Percentiles rank a stretch among this genome's conserved stretches.
phyloP scores from a whole-genome alignment of 2,329 filamentous ascomycete genomes.

The Cladobotryum protrusum region DNA sequence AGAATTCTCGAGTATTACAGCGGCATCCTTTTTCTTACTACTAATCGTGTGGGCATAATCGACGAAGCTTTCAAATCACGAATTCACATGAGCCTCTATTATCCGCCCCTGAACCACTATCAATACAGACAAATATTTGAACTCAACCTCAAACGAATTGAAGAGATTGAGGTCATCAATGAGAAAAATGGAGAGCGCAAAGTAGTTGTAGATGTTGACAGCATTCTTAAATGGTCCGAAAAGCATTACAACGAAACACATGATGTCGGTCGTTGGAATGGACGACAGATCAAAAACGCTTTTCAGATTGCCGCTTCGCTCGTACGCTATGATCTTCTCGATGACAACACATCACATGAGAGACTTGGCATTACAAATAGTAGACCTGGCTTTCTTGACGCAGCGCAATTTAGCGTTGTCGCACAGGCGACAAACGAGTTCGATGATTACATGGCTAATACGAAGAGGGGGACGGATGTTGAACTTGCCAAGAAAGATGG shows the following conservation, averaged over 20 bases:
- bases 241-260: neutral
- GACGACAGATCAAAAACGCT: conserved; percentile 15
- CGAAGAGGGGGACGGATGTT: neutral
- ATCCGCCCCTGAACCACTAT: conserved; percentile 19
- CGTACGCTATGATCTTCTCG: conserved; percentile 3
- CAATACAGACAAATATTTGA: conserved; percentile 10
- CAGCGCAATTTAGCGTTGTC: neutral
- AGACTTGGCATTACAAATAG: neutral
- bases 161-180: conserved; percentile 14
- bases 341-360: neutral
- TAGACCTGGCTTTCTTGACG: neutral
- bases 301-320: conserved; percentile 10
- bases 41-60: conserved; percentile 29
- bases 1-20: conserved; percentile 30
- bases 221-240: conserved; percentile 1
- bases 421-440: neutral
- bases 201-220: neutral
- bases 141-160: conserved; percentile 15
- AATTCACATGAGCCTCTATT: conserved; percentile 29
- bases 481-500: neutral
- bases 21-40: conserved; percentile 31
- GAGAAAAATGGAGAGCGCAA: conserved; percentile 6
- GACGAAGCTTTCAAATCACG: conserved; percentile 32
- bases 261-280: conserved; percentile 12
- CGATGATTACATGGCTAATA: neutral